A percentile compares a stretch with the other conserved stretches of the same genome.
Conservation (phyloP, 257 asterid species). For the Solanum etuberosum region DNA sequence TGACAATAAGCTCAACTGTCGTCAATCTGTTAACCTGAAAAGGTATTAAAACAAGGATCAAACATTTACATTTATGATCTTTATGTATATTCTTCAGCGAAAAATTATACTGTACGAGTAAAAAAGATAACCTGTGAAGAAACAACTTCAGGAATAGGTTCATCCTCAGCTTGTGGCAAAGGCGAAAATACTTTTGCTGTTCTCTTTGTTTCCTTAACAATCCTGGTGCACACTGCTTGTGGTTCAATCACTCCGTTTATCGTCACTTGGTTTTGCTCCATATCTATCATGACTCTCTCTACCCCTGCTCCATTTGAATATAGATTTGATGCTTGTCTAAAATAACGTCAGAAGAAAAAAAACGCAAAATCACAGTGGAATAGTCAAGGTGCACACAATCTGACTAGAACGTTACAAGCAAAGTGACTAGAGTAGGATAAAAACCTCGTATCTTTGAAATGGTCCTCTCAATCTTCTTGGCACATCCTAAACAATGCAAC, state of each 20-base stretch:
- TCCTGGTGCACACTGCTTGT: conserved; percentile 46
- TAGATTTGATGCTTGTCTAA: neutral
- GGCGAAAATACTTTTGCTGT: conserved; percentile 57
- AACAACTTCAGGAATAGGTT: conserved; percentile 34
- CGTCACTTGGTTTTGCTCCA: conserved; percentile 58
- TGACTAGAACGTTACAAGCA: neutral
- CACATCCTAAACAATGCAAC: conserved; percentile 87
- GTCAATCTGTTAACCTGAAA: conserved; percentile 49
- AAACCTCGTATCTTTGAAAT: conserved; percentile 65
- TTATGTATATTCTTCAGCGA: neutral
- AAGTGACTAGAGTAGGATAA: neutral
- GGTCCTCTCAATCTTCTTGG: conserved; percentile 69
- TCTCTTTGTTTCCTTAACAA: conserved; percentile 54
- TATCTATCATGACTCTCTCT: conserved; percentile 48
- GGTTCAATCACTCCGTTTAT: conserved; percentile 72
- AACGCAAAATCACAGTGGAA: neutral
- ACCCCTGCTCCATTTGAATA: conserved; percentile 33
- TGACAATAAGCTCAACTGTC: conserved; percentile 54
- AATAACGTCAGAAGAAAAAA: neutral
- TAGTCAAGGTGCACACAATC: neutral
- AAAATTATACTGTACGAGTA: neutral
- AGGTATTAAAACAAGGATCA: neutral
- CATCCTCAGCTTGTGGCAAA: conserved; percentile 55
- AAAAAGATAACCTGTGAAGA: conserved; percentile 29
- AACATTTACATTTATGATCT: neutral